Base-by-base conservation (phyloP, 2,329 filamentous ascomycete species). In the Monilinia aucupariae region DNA sequence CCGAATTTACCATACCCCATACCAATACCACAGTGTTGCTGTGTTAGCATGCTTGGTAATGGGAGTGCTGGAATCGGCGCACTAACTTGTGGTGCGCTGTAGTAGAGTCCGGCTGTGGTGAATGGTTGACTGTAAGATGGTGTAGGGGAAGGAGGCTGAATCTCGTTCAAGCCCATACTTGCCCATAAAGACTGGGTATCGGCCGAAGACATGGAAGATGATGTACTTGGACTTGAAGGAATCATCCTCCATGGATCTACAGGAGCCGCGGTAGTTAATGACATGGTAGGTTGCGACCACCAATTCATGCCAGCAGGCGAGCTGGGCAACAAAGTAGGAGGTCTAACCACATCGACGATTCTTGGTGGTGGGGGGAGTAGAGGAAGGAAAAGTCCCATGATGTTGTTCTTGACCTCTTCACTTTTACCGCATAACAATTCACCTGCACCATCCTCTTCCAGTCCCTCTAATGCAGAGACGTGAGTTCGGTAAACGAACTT, bases 371-470 rank as follows among this genome's bases (percentile, higher is more conserved):
- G 87, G 58, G 89, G 92, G 65, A 96, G 85, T 68, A 97, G 82
- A 63, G 96, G 86, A 76, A 92, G 86, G 66, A 97, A 92, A 73
- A 97, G 82, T 71, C 83, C 85, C 81, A 90, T 84, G 78, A 99
- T 88, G 75, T 85, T 87, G 73, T 81, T 86, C 84, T 96, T 96
- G 77, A 97, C 93, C 71, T 97, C 92, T 70, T 96, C 92, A 74
- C 91, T 92, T 79, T 91, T 90, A 69, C 92, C 92, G 73, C 89
- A 89, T 65, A 97, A 85, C 69, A 99, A 82, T 79, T 99, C 94
- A 67, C 94, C 94, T 54, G 90, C 90, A 66, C 94, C 94, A 72
- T 97, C 93, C 79, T 97, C 94, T 80, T 99, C 94, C 68, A 97
- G 82, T 63, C 94, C 94, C 78, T 99, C 94, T 61, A 99, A 83